These are phyloP conservation scores for Metschnikowia colocasiae DNA, from an alignment of 805 yeast genomes.

Conservation along the genomic window DNA sequence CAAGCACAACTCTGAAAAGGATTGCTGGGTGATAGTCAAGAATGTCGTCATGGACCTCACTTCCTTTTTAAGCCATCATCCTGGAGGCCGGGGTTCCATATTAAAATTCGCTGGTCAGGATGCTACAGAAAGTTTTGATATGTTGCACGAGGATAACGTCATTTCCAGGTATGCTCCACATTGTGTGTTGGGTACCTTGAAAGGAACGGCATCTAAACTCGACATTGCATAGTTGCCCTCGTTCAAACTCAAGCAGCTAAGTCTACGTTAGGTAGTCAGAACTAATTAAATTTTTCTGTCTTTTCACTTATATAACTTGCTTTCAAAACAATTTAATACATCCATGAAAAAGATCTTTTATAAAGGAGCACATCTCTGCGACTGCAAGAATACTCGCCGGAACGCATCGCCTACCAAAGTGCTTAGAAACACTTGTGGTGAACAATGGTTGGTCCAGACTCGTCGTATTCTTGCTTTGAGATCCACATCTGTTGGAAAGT, in stretches of 20 bases:
- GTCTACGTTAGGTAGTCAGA: not conserved
- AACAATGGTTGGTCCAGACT: conserved; percentile 99
- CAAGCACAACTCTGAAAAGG: conserved; percentile 42
- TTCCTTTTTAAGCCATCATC: conserved; percentile 44
- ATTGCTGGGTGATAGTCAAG: conserved; percentile 55
- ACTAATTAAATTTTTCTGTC: conserved; percentile 11
- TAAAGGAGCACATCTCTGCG: conserved; percentile 9
- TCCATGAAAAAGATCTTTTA: conserved; percentile 10
- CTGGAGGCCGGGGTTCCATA: conserved; percentile 61
- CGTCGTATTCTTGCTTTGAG: conserved; percentile 99
- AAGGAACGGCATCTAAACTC: conserved; percentile 44
- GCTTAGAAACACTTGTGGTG: conserved; percentile 90
- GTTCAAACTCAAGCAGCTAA: not conserved
- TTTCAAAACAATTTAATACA: conserved; percentile 16
- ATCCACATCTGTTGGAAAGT: conserved; percentile 99
- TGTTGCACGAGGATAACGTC: conserved; percentile 57
- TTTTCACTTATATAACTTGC: conserved; percentile 13
- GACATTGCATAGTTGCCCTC: conserved; percentile 21
- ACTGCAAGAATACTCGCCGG: conserved; percentile 15
- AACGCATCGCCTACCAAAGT: conserved; percentile 6
- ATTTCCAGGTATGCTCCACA: conserved; percentile 46
- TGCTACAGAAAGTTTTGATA: conserved; percentile 47
- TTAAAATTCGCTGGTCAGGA: conserved; percentile 45
- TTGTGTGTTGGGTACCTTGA: conserved; percentile 49
- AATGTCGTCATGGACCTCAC: conserved; percentile 50